Evolutionary conservation across 2,329 filamentous ascomycete species (phyloP), one percentile per base, ranked within the genome.

Genomic region (Scytalidium lignicola): DNA sequence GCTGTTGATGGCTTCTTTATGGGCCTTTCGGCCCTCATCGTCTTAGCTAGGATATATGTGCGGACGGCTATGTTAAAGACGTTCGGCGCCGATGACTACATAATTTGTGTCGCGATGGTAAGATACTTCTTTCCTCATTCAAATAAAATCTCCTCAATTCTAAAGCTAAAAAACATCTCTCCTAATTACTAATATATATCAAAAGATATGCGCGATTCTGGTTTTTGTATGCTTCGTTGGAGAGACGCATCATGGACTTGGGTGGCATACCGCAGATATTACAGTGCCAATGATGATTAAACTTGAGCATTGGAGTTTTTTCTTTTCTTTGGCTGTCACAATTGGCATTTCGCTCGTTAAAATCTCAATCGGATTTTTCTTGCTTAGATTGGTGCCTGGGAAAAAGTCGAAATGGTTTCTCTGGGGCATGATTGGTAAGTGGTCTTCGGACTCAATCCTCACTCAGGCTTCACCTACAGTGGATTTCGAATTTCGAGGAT

Each of bases 51-150:
- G 40, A 60, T 68, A 23, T 74, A 72, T 55, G 74, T 75, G 17
- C 65, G 74, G 21, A 46, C 64, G 7, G 52, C 60, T 7, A 70
- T 77, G 62, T 58, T 77, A 29, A 71, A 70, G 39, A 68, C 68
- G 15, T 63, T 74, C 44, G 73, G 74, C 1, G 40, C 58, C 2
- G 75, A 79, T 59, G 74, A 79, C 56, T 72, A 65, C 50, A 52
- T 70, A 2, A 76, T 77, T 56, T 44, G 70, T 1, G 50, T 61
- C 3, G 68, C 73, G 3, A 65, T 67, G 62, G 64, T 75, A 55
- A 54, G 66, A 5, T 22, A 40, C 19, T 17, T 18, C 6, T 10
- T 6, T 29, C 12, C 29, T 41, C 10, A 13, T 5, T 13, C 15
- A 13, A 21, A 29, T 13, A 20, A 32, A 7, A 32, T 18, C 2